These are phyloP conservation scores for Cordyceps cicadae DNA, from an alignment of 2,329 filamentous ascomycete genomes.

Conservation along the genomic window DNA sequence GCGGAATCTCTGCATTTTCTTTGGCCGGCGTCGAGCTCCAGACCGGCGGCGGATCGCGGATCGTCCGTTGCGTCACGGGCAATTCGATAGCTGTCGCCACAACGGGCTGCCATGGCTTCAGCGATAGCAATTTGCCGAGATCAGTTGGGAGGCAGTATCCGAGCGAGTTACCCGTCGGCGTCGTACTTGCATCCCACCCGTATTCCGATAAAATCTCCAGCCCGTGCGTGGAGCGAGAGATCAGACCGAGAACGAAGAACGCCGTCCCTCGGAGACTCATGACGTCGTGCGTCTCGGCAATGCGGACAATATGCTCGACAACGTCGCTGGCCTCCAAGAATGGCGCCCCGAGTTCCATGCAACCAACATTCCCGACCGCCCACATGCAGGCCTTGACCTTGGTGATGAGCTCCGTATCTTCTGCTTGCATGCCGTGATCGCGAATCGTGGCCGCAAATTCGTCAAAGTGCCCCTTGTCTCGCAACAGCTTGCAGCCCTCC, in stretches of 20 bases:
- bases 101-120: constrained; percentile 51
- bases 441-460: constrained; percentile 86
- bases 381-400: constrained; percentile 97
- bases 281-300: constrained; percentile 80
- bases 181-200: constrained; percentile 89
- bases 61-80: constrained; percentile 45
- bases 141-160: constrained; percentile 81
- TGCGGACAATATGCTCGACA: constrained; percentile 75
- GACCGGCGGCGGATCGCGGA: constrained; percentile 34
- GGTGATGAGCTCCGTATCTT: constrained; percentile 75
- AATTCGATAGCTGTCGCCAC: constrained; percentile 39
- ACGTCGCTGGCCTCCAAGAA: constrained; percentile 89
- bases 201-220: constrained; percentile 82
- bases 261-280: constrained; percentile 92
- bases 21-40: constrained; percentile 34
- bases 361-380: constrained; percentile 96
- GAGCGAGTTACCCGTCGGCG: constrained; percentile 70
- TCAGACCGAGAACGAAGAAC: constrained; percentile 89
- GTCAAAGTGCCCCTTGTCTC: constrained; percentile 91
- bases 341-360: constrained; percentile 92
- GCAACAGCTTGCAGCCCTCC: constrained; percentile 83
- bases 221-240: constrained; percentile 85
- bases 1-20: constrained; percentile 32
- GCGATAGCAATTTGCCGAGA: constrained; percentile 69
- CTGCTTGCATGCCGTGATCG: constrained; percentile 75